Percentiles rank a stretch among this genome's conserved stretches.
phyloP scores from a whole-genome alignment of 2,329 filamentous ascomycete species.

The Dryadomyces sulphureus region DNA sequence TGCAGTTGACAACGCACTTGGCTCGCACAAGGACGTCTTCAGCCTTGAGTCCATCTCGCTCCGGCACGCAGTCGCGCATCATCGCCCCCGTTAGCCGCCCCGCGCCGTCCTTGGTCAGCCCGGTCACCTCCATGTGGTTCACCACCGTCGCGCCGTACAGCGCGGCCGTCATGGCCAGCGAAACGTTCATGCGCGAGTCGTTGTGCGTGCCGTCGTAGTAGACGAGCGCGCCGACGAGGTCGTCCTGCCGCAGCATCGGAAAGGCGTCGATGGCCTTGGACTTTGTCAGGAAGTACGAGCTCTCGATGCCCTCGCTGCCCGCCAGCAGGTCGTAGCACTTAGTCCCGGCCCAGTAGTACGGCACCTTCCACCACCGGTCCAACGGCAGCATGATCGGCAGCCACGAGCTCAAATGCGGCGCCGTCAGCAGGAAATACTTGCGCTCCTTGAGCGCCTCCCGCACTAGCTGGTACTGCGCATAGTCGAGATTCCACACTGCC shows the following conservation, averaged over 20 bases:
- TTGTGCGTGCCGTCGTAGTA: constrained; percentile 85
- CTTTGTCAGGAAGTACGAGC: constrained; percentile 67
- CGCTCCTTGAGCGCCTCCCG: constrained; percentile 70
- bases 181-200: constrained; percentile 78
- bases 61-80: constrained; percentile 47
- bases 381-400: constrained; percentile 74
- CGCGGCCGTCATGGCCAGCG: constrained; percentile 64
- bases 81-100: constrained; percentile 56
- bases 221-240: constrained; percentile 61
- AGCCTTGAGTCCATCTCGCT: constrained; percentile 36
- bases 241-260: constrained; percentile 61
- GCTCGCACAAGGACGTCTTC: constrained; percentile 56
- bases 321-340: constrained; percentile 74
- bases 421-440: constrained; percentile 70
- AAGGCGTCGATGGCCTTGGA: constrained; percentile 65
- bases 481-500: constrained; percentile 73
- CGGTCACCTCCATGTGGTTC: constrained; percentile 68
- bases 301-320: constrained; percentile 69
- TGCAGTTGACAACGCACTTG: constrained; percentile 73
- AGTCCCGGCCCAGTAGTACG: constrained; percentile 55
- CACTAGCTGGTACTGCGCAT: constrained; percentile 67
- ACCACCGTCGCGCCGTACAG: constrained; percentile 68
- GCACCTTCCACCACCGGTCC: constrained; percentile 71
- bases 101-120: constrained; percentile 52
- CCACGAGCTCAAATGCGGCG: constrained; percentile 67